Conservation (phyloP, 495 filamentous ascomycete species). For the Extremus antarcticus region DNA sequence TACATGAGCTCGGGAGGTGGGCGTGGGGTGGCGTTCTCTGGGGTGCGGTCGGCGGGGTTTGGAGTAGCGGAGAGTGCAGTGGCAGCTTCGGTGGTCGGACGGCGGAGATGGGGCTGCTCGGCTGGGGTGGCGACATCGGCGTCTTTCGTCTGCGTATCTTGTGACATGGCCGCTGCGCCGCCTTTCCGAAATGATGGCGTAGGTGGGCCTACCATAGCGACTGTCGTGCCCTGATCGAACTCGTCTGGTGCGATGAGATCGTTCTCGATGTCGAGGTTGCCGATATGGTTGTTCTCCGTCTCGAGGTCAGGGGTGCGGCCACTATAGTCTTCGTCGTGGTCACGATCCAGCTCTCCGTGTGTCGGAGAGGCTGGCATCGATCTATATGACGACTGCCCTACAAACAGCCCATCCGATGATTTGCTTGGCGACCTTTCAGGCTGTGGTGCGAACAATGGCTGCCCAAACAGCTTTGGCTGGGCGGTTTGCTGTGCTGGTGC, state of each 20-base stretch:
- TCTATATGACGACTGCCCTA: neutral
- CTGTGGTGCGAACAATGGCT: neutral
- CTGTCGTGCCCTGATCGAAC: neutral
- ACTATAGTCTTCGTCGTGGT: neutral
- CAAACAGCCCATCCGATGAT: neutral
- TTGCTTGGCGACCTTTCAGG: neutral
- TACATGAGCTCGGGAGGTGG: too few species aligned
- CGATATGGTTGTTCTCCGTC: too few species aligned
- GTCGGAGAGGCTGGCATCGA: neutral
- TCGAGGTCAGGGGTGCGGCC: too few species aligned
- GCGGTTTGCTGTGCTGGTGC: neutral
- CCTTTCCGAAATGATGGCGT: neutral
- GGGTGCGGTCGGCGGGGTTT: too few species aligned
- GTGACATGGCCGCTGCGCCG: neutral
- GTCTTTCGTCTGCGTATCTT: too few species aligned
- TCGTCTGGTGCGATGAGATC: neutral
- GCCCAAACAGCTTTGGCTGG: neutral
- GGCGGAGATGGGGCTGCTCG: too few species aligned
- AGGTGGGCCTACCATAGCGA: neutral
- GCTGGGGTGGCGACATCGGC: too few species aligned
- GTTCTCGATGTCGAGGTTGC: too few species aligned
- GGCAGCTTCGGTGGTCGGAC: too few species aligned
- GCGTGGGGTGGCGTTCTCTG: too few species aligned
- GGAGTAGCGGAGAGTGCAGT: too few species aligned
- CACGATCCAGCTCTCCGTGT: neutral